Base-by-base conservation (phyloP, 352 stramenopile genomes). In the Globisporangium lucens region DNA sequence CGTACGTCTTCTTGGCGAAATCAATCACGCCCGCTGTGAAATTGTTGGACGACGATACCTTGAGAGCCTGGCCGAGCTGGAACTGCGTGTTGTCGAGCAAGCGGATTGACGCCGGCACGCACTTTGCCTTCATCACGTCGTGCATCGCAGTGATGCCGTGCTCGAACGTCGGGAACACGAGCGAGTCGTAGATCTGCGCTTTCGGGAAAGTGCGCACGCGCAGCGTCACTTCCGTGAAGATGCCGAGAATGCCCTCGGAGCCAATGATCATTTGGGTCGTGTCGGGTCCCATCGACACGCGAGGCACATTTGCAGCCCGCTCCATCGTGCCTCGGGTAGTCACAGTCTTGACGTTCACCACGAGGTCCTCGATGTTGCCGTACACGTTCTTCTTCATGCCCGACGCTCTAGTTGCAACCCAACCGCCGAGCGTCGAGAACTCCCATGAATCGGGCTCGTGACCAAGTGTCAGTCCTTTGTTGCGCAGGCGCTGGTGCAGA, bases 71-170 rank as follows among this genome's bases (percentile, higher is more conserved):
- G 3, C 96, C 94, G 8, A 99, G 72, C 67, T 96, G 86, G 75
- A 98, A 99, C 68, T 99, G 94, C 46, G 89, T 90, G 74, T 99
- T 98, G 76, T 98, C 96, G 51, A 99, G 72, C 38, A 99, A 75
- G 20, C 94, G 88, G 13, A 98, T 80, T 47, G 89, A 97, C 27
- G 93, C 90, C 24, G 94, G 94, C 33, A 86, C 79, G 38, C 76
- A 87, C 24, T 87, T 82, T 46, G 79, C 65, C 51, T 78, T 68
- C 51, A 82, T 82, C n/a, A 96, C 78, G 56, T 95, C 91, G 24
- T 89, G 85, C 61, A 98, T 72, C 20, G 87, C 86, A 52, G 82
- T 84, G 0, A 96, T 13, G 24, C 94, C 94, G 56, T 89, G 76
- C 56, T 87, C 81, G 62, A 98, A 72, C 47, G 75, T 82, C 10